Percentiles rank a stretch among this genome's conserved stretches.
Conservation (phyloP, 768 basidiomycete genomes). For the Boletus rubescentipes region DNA sequence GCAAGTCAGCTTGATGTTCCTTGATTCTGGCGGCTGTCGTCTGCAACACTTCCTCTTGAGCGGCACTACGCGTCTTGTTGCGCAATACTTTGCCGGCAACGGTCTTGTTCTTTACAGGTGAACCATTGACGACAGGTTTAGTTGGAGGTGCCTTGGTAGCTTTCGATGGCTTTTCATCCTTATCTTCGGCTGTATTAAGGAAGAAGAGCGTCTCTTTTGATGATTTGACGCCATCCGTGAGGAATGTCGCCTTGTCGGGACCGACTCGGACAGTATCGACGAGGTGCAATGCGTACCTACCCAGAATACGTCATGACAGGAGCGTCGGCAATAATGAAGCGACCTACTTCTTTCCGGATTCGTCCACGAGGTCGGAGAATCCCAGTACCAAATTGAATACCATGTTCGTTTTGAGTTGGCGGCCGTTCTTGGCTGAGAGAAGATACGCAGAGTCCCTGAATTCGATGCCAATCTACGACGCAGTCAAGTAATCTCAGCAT, state of each 20-base stretch:
- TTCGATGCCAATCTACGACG: slow-evolving; percentile 86
- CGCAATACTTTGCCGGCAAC: slow-evolving; percentile 84
- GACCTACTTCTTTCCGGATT: slow-evolving; percentile 73
- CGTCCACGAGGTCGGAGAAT: slow-evolving; percentile 78
- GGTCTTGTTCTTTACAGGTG: slow-evolving; percentile 68
- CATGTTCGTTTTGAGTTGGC: slow-evolving; percentile 75
- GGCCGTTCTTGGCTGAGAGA: slow-evolving; percentile 76
- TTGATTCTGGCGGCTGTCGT: slow-evolving; percentile 75
- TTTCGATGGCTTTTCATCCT: slow-evolving; percentile 57
- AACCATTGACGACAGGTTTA: slow-evolving; percentile 58
- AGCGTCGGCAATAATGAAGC: neutral
- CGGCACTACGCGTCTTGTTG: slow-evolving; percentile 86
- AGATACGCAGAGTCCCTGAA: slow-evolving; percentile 89
- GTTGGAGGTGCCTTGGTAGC: slow-evolving; percentile 51
- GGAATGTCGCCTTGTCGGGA: slow-evolving; percentile 57
- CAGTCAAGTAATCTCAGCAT: neutral
- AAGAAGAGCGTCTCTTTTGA: slow-evolving; percentile 89
- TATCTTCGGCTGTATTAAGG: slow-evolving; percentile 57
- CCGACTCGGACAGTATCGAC: slow-evolving; percentile 86
- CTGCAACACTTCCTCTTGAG: slow-evolving; percentile 79
- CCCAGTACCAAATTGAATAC: slow-evolving; percentile 82
- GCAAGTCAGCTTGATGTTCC: slow-evolving; percentile 86
- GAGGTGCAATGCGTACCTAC: slow-evolving; percentile 83
- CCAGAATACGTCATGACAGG: neutral
- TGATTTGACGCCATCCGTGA: slow-evolving; percentile 84